Evolutionary conservation across 2,329 filamentous ascomycete genomes (phyloP).

Genomic region (Byssoonygena ceratinophila): DNA sequence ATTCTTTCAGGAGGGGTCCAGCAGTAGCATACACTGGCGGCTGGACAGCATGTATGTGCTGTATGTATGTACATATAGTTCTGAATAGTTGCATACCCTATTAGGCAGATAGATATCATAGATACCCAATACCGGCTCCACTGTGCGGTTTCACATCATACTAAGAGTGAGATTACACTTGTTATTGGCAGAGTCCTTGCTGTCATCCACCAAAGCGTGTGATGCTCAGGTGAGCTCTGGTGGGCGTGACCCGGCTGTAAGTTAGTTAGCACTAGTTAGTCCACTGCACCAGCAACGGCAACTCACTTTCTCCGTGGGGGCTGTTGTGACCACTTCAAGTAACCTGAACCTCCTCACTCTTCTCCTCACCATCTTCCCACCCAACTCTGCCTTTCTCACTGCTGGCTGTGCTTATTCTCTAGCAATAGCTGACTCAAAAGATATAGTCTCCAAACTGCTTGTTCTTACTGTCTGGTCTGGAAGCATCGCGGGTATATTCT

Average conservation of each 20-base stretch:
- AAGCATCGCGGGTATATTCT: background rate
- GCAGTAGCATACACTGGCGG: too few species aligned
- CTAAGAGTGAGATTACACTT: background rate
- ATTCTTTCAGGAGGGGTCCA: too few species aligned
- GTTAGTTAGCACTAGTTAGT: too few species aligned
- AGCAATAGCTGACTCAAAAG: background rate
- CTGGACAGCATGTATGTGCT: too few species aligned
- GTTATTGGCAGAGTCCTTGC: background rate
- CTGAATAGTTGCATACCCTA: too few species aligned
- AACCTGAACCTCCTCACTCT: background rate
- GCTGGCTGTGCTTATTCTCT: background rate
- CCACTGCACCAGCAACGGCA: background rate
- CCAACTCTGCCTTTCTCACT: background rate
- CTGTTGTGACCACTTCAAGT: background rate
- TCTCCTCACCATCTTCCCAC: background rate
- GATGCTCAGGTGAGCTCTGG: background rate
- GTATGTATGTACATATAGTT: too few species aligned
- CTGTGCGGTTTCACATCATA: background rate
- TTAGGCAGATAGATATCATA: background rate
- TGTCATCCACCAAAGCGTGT: background rate
- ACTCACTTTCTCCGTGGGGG: conserved; percentile 4
- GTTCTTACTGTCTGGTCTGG: background rate
- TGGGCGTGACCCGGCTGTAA: background rate
- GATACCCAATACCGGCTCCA: background rate
- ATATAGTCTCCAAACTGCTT: background rate